A percentile compares a stretch with the other conserved stretches of the same genome.
Evolutionary conservation across 192 early-diverging fungal genomes (phyloP).

Genomic region (Backusella tarrabulga): DNA sequence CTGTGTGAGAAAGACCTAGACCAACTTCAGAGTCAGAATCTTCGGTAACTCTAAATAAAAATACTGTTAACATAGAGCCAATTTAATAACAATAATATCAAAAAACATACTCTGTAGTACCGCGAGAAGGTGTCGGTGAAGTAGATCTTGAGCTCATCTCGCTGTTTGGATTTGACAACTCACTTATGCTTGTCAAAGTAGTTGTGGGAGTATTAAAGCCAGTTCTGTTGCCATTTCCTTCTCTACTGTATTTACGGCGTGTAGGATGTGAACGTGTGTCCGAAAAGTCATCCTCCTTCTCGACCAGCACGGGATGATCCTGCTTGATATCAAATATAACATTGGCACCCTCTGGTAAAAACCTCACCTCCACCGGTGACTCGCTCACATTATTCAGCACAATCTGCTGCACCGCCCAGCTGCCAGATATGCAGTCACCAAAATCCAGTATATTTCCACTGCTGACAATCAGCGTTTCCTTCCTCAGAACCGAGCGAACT

Average conservation of each 20-base stretch:
- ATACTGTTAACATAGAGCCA: neutral
- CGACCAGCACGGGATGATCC: conserved; percentile 12
- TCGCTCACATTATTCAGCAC: conserved; percentile 82
- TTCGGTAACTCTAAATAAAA: neutral
- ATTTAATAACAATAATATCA: neutral
- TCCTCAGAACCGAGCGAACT: conserved; percentile 69
- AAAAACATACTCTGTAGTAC: conserved; percentile 11
- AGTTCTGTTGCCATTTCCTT: neutral
- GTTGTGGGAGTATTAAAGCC: conserved; percentile 27
- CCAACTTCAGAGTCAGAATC: conserved; percentile 7
- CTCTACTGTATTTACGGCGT: conserved; percentile 9
- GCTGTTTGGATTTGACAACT: conserved; percentile 48
- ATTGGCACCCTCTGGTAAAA: conserved; percentile 60
- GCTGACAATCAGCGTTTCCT: conserved; percentile 71
- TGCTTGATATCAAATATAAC: conserved; percentile 55
- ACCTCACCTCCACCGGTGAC: conserved; percentile 69
- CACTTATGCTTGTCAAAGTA: conserved; percentile 43
- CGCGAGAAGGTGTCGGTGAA: conserved; percentile 38
- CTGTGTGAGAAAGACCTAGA: neutral
- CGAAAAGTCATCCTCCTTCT: neutral
- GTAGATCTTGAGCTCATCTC: conserved; percentile 44
- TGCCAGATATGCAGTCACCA: conserved; percentile 90
- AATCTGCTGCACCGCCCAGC: conserved; percentile 78
- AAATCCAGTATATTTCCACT: conserved; percentile 83
- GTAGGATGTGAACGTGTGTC: neutral